Evolutionary conservation across 2,329 filamentous ascomycete species (phyloP).

Genomic region (Coleophoma cylindrospora): DNA sequence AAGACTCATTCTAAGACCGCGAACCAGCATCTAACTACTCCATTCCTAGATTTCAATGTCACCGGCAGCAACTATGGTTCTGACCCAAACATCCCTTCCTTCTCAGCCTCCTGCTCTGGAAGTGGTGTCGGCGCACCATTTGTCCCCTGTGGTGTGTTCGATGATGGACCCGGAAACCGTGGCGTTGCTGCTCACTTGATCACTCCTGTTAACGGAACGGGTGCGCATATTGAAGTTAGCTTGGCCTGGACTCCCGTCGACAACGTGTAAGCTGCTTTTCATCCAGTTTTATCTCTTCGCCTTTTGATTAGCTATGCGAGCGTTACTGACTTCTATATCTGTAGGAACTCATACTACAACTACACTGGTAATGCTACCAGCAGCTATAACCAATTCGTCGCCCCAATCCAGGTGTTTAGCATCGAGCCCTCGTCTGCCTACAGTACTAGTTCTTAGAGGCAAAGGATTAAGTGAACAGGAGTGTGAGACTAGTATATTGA

Average conservation of each 20-base stretch:
- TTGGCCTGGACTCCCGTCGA: not conserved
- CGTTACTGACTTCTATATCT: not conserved
- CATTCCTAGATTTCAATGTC: slow-evolving; percentile 8
- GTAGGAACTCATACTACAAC: slow-evolving; percentile 3
- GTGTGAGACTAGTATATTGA: too few species aligned
- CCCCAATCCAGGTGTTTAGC: not conserved
- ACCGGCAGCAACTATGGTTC: slow-evolving; percentile 1
- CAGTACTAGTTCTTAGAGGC: not conserved
- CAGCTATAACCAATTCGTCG: slow-evolving; percentile 1
- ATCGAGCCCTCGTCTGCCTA: not conserved
- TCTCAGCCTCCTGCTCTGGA: slow-evolving; percentile 7
- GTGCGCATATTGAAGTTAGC: slow-evolving; percentile 9
- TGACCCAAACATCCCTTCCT: slow-evolving; percentile 4
- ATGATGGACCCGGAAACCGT: slow-evolving; percentile 2
- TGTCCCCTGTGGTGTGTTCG: slow-evolving; percentile 2
- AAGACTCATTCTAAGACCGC: not conserved
- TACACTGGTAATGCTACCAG: slow-evolving; percentile 1
- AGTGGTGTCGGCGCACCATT: slow-evolving; percentile 1
- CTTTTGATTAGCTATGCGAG: too few species aligned
- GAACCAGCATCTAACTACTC: not conserved
- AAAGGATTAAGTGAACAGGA: too few species aligned
- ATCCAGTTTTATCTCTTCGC: not conserved
- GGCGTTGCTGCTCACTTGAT: slow-evolving; percentile 7
- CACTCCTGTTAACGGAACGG: slow-evolving; percentile 4
- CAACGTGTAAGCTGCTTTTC: not conserved